Base-by-base conservation (phyloP, 1,139 yeast species). In the Hyphopichia wangnamkhiaoensis region DNA sequence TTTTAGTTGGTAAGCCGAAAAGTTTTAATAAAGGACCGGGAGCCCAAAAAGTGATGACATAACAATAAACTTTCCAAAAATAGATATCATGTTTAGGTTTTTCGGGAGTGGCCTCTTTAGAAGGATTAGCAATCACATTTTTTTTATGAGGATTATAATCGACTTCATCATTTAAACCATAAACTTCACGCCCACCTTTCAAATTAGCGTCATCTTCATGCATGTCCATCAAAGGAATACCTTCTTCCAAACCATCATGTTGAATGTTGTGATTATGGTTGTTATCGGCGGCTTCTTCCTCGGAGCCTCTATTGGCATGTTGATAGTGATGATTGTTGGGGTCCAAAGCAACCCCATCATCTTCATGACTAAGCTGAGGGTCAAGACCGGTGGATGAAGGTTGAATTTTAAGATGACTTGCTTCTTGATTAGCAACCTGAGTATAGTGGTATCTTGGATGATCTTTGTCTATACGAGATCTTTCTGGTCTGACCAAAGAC, bases 21-120 rank as follows among this genome's bases (percentile, higher is more conserved):
- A 85, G 61, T 37, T 71, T 70, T 54, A 93, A 66, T 25, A 91
- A 48, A 0, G 91, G 84, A 2, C 84, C 76, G 1, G 97, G 96
- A 2, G 95, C 95, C 94, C 96, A 91, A 60, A 89, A 89, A 0
- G 98, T 91, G 29, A 93, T 65, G 9, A 77, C 51, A 53, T 80
- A 79, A 59, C 97, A 90, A 63, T 89, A 93, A 1, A 82, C 70
- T 51, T 81, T 79, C 98, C 98, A 93, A 40, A 80, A 68, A 31
- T 88, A 80, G 34, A 80, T 63, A 44, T 63, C 58, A 45, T 52
- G 50, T 31, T 59, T 59, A 23, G 48, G 50, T 33, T 49, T 47
- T 36, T 44, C 47, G 20, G 37, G 44, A 6, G 41, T 42, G 12
- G 37, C 33, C 20, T 38, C 42, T 33, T 37, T 44, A 18, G 42